Percentiles rank a stretch among this genome's conserved stretches.
These are phyloP conservation scores for Catharanthus roseus DNA, from an alignment of 257 asterid species.

Conservation along the genomic window DNA sequence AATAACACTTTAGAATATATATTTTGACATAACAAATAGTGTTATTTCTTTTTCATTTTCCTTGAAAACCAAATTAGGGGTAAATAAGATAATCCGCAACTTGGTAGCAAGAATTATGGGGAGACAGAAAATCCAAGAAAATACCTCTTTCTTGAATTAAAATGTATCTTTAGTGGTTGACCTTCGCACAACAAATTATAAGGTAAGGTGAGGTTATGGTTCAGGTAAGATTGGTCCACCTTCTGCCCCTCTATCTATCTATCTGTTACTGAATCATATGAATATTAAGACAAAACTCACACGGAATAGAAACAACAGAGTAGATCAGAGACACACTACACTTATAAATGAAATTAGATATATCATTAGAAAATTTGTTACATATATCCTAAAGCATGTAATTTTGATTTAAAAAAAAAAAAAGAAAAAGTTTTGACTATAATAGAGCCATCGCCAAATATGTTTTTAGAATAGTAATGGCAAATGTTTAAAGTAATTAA, in stretches of 20 bases:
- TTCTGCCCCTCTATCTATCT: conserved; percentile 10
- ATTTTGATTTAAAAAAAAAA: no score
- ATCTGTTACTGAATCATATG: conserved; percentile 11
- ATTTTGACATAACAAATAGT: no score
- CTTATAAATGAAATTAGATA: background rate
- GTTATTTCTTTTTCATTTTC: no score
- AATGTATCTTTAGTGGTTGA: conserved; percentile 55
- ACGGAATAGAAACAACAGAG: background rate
- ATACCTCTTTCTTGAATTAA: conserved; percentile 8
- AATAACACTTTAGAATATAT: no score
- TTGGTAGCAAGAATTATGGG: background rate
- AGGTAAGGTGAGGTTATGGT: conserved; percentile 34
- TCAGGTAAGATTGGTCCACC: conserved; percentile 54
- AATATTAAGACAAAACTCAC: conserved; percentile 21
- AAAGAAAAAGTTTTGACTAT: no score
- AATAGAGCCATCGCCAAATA: no score
- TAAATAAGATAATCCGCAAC: background rate
- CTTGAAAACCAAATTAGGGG: no score
- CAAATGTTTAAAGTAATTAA: no score
- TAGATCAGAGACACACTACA: conserved; percentile 10
- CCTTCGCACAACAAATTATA: conserved; percentile 24
- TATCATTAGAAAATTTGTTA: background rate
- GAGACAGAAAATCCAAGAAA: background rate
- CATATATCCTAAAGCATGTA: no score
- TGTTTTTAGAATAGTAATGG: no score